Conservation (phyloP, 208 protist genomes). For the Wallacemonas sp. region DNA sequence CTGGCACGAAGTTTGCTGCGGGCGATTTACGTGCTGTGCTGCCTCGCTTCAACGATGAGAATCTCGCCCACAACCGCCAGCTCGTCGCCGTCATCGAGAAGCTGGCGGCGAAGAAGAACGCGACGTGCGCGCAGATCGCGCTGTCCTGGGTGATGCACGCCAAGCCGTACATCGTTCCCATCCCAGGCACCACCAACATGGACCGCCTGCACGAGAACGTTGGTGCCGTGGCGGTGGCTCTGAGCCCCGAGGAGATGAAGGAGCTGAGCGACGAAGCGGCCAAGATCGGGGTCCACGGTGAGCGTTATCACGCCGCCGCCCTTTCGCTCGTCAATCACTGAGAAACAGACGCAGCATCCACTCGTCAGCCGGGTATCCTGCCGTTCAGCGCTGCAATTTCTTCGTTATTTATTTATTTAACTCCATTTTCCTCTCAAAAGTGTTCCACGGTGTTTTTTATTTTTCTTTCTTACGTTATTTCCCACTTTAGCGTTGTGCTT, state of each 20-base stretch:
- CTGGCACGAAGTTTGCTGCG: conserved; percentile 8
- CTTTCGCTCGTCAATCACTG: conserved; percentile 18
- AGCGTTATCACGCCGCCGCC: conserved; percentile 13
- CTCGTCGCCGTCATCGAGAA: conserved; percentile 71
- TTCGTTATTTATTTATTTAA: no score
- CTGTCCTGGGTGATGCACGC: conserved; percentile 33
- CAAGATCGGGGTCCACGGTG: conserved; percentile 16
- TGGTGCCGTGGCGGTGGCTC: conserved; percentile 7
- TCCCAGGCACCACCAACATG: conserved; percentile 34
- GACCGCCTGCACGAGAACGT: conserved; percentile 28
- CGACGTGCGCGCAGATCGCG: conserved; percentile 28
- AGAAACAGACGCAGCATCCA: not conserved
- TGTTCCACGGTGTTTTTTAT: conserved; percentile 6
- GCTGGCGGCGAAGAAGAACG: conserved; percentile 40
- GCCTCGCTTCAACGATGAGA: conserved; percentile 20
- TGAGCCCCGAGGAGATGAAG: conserved; percentile 22
- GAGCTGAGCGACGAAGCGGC: conserved; percentile 21
- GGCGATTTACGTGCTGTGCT: conserved; percentile 21
- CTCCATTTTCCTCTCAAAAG: not conserved
- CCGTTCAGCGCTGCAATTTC: not conserved
- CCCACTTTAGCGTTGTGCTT: no score
- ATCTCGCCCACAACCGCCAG: conserved; percentile 2
- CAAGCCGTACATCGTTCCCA: conserved; percentile 34
- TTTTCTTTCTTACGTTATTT: conserved; percentile 1
- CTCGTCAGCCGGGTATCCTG: not conserved